These are phyloP conservation scores for Neopestalotiopsis sp. DNA, from an alignment of 2,329 filamentous ascomycete species.

Conservation along the genomic window DNA sequence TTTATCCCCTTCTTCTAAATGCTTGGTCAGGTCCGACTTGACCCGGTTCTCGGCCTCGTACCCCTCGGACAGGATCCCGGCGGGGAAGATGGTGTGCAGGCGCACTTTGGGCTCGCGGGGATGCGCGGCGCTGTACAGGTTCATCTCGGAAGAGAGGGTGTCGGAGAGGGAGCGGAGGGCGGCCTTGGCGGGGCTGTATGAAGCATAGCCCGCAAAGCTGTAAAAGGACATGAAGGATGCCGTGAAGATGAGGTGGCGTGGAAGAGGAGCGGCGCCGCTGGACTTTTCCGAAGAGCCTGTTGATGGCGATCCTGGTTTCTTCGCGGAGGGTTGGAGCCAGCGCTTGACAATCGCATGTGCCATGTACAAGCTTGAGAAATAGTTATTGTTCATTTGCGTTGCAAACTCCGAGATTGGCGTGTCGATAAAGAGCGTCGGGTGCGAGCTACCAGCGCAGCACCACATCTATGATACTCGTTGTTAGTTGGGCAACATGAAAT, in stretches of 20 bases:
- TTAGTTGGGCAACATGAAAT: neutral
- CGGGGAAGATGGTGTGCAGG: constrained; percentile 70
- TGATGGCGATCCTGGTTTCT: neutral
- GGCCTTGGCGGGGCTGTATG: constrained; percentile 71
- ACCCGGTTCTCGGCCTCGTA: constrained; percentile 32
- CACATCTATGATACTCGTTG: constrained; percentile 47
- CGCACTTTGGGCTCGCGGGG: constrained; percentile 45
- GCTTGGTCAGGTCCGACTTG: constrained; percentile 24
- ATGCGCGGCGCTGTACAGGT: constrained; percentile 38
- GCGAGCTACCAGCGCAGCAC: constrained; percentile 68
- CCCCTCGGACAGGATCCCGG: constrained; percentile 65
- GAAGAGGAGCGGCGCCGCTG: neutral
- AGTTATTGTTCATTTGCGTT: constrained; percentile 44
- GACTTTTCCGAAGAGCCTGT: neutral
- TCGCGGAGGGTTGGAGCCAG: constrained; percentile 30
- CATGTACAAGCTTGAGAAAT: constrained; percentile 44
- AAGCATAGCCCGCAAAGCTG: constrained; percentile 66
- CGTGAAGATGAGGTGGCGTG: constrained; percentile 71
- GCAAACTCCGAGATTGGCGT: constrained; percentile 38
- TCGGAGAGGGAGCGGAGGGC: constrained; percentile 71
- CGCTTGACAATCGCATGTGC: constrained; percentile 38
- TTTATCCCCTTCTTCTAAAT: constrained; percentile 19
- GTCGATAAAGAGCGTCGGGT: constrained; percentile 48
- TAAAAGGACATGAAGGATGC: constrained; percentile 66
- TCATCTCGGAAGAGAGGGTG: constrained; percentile 64